Conservation (phyloP, 1,139 yeast species). For the Yamadazyma atlantica region DNA sequence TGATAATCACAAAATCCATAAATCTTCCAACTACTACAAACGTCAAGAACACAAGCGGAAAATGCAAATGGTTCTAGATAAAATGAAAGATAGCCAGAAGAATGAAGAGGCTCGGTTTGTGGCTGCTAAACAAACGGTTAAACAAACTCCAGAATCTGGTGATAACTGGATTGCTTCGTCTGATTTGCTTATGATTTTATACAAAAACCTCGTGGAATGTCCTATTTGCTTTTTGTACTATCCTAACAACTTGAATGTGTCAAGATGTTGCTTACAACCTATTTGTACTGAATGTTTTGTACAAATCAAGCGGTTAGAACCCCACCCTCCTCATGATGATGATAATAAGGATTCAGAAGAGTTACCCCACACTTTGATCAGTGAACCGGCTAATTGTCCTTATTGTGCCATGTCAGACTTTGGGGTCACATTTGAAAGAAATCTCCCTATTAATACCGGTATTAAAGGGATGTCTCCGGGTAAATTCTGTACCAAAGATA, state of each 20-base stretch:
- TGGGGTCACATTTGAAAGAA: slow-evolving; percentile 77
- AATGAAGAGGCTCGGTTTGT: slow-evolving; percentile 50
- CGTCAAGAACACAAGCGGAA: slow-evolving; percentile 56
- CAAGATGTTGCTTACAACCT: slow-evolving; percentile 92
- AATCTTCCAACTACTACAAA: slow-evolving; percentile 47
- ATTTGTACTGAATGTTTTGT: slow-evolving; percentile 97
- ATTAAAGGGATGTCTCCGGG: slow-evolving; percentile 46
- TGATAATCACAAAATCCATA: slow-evolving; percentile 57
- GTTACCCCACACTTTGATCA: slow-evolving; percentile 63
- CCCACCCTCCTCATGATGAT: slow-evolving; percentile 87
- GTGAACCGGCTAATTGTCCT: slow-evolving; percentile 91
- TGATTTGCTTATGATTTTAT: slow-evolving; percentile 43
- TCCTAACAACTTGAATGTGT: slow-evolving; percentile 73
- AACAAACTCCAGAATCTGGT: too few relatives aligned
- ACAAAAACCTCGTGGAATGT: slow-evolving; percentile 73
- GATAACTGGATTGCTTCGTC: too few relatives aligned
- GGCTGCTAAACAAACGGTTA: slow-evolving; percentile 41
- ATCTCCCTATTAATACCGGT: slow-evolving; percentile 55
- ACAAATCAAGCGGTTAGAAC: slow-evolving; percentile 89
- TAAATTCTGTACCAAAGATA: slow-evolving; percentile 20
- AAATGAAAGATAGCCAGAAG: slow-evolving; percentile 52
- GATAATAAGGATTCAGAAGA: slow-evolving; percentile 24
- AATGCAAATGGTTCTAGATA: slow-evolving; percentile 48
- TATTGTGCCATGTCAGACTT: slow-evolving; percentile 88
- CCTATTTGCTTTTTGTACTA: slow-evolving; percentile 91